Evolutionary conservation across 257 asterid species (phyloP), one percentile per base, ranked within the genome.

Genomic region (Paulownia fortunei): DNA sequence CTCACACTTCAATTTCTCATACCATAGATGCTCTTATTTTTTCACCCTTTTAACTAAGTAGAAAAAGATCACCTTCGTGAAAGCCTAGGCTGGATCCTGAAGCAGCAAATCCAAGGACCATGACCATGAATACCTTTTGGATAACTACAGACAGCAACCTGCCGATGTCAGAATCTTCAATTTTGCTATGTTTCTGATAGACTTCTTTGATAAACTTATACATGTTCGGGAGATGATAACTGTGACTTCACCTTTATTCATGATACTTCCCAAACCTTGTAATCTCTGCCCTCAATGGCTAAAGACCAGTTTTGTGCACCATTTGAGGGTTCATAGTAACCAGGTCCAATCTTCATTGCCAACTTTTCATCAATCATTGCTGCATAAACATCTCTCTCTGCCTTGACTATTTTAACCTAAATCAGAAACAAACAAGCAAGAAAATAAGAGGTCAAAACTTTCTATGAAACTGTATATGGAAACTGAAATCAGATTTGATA

Each of bases 291-390:
- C 78, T 95, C 98, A 46, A 76, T 39, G 63, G 86, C 93, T 47
- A 87, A 21, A 37, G 90, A 89, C 99, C 99, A 94, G 30, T 78
- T 91, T 60, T 73, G 74, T 3, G 77, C 13, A 23, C 80, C 89
- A 41, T 49, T 69, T 59, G 90, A 61, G 51, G 98, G 97, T 78
- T 94, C 97, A 61, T 80, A 92, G 76, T 91, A 79, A 63, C 98
- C 99, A 55, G 98, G 98, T 79, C 99, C 99, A 32, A 94, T 92
- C 87, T 94, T 94, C 93, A 94, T 77, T 1, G 94, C 90, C 80
- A 94, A 23, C 80, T 92, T 90, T 13, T 93, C 96, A 72, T 93
- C 97, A 41, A 93, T 73, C 54, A 89, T 69, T 77, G 99, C 98
- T 39, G 94, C 98, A 73, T 96, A 96, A 69, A 93, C 97, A 82